A percentile compares a stretch with the other conserved stretches of the same genome.
phyloP scores from a whole-genome alignment of 805 yeast species.

The Cyberlindnera mycetangii region DNA sequence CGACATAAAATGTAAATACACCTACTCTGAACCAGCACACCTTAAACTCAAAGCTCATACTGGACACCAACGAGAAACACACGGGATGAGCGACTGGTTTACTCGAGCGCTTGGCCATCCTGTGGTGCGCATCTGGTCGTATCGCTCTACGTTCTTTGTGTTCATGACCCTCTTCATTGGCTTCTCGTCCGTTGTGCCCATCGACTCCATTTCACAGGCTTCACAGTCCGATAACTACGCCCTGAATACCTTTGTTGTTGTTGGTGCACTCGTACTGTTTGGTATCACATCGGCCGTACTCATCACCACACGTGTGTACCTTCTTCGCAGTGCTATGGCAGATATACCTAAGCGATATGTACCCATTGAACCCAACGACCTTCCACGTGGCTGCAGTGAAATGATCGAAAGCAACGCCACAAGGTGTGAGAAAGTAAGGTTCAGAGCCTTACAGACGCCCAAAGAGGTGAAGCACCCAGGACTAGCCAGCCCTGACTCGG shows the following conservation, averaged over 20 bases:
- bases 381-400: slow-evolving; percentile 45
- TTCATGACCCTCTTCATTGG: slow-evolving; percentile 46
- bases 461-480: slow-evolving; percentile 49
- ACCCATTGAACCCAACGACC: slow-evolving; percentile 60
- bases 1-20: no score
- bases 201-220: slow-evolving; percentile 70
- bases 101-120: slow-evolving; percentile 10
- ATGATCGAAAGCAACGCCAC: slow-evolving; percentile 39
- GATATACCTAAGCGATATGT: slow-evolving; percentile 80
- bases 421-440: slow-evolving; percentile 40
- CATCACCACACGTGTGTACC: slow-evolving; percentile 57
- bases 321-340: slow-evolving; percentile 53
- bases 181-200: slow-evolving; percentile 68
- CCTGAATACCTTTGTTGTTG: slow-evolving; percentile 76
- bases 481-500: slow-evolving; percentile 40
- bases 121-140: slow-evolving; percentile 37
- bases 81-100: slow-evolving; percentile 4
- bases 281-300: slow-evolving; percentile 47
- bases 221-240: slow-evolving; percentile 62
- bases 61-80: not conserved
- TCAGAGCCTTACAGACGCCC: slow-evolving; percentile 39
- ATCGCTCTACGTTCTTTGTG: slow-evolving; percentile 42
- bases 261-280: slow-evolving; percentile 64
- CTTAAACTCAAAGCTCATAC: not conserved
- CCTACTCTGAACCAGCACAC: no score